Base-by-base conservation (phyloP, 2,329 filamentous ascomycete species). In the Truncatella angustata region DNA sequence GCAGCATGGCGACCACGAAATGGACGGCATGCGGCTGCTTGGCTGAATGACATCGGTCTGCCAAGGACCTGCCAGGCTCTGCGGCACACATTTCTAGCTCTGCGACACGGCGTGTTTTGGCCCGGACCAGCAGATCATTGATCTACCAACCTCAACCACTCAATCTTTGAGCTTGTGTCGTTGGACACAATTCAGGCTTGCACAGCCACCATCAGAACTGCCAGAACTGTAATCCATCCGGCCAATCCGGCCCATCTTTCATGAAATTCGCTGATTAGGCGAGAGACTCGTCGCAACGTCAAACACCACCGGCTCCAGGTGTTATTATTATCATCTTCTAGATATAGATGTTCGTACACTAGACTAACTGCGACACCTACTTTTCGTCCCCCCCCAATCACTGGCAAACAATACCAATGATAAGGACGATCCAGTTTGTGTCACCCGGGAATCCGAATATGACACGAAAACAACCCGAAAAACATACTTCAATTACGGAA, bases 101-200 rank as follows among this genome's bases (percentile, higher is more conserved):
- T 58, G 56, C 53, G 56, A 56, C 56, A 58, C 40, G 43, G 50
- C 52, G 51, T 54, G 56, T 58, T 58, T 58, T 49, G 56, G 37
- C 20, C 44, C 42, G 50, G 48, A 30, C 36, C 49, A 40, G 48
- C 35, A 32, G 50, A 52, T 53, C 53, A 43, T 24, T 47, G 50
- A 51, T 53, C 50, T 36, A 43, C 32, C 39, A 18, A 47, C 24
- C 26, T 39, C 37, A 18, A 39, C 4, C 42, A 37, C 23, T 39
- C 50, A 37, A 42, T 32, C 45, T 23, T 39, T 23, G 36, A 36
- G 23, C 47, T 39, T 40, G 36, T 16, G 24, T 32, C 36, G 45
- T 36, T 42, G 16, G 35, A 32, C 35, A 42, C 36, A 24, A 23
- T 26, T 16, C 12, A 50, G 23, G 39, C 36, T 50, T 50, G 49